These are phyloP conservation scores for Beta lomatogona DNA, from an alignment of 179 eudicot species.

Conservation along the genomic window DNA sequence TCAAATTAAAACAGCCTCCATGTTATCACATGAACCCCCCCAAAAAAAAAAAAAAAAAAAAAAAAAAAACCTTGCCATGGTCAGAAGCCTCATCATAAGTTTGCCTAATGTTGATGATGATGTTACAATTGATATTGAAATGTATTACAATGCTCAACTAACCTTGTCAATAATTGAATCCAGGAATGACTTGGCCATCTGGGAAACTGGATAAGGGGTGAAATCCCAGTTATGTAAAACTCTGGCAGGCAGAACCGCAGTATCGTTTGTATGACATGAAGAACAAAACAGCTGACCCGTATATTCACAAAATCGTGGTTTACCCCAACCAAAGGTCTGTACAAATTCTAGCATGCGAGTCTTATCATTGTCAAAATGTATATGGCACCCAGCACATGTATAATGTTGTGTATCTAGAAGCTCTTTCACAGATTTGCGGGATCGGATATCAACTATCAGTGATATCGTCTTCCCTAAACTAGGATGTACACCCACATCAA, in stretches of 20 bases:
- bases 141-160: slow-evolving; percentile 9
- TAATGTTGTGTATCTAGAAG: slow-evolving; percentile 77
- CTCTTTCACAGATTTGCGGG: slow-evolving; percentile 65
- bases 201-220: slow-evolving; percentile 78
- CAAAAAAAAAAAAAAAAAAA: too few relatives aligned
- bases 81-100: not conserved
- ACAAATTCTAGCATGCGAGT: slow-evolving; percentile 70
- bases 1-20: too few relatives aligned
- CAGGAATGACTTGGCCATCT: slow-evolving; percentile 84
- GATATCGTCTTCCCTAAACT: slow-evolving; percentile 79
- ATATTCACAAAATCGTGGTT: slow-evolving; percentile 93
- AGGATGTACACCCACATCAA: slow-evolving; percentile 35
- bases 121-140: not conserved
- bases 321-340: slow-evolving; percentile 87
- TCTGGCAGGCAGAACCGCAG: slow-evolving; percentile 85
- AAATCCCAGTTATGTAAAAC: slow-evolving; percentile 98
- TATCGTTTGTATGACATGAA: slow-evolving; percentile 83
- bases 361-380: slow-evolving; percentile 72
- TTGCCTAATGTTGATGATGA: not conserved
- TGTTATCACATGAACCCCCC: too few relatives aligned
- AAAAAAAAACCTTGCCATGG: too few relatives aligned
- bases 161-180: slow-evolving; percentile 93
- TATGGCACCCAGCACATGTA: slow-evolving; percentile 92
- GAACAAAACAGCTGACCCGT: slow-evolving; percentile 91
- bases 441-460: slow-evolving; percentile 63